Evolutionary conservation across 495 filamentous ascomycete genomes (phyloP).

Genomic region (Lentithecium fluviatile): DNA sequence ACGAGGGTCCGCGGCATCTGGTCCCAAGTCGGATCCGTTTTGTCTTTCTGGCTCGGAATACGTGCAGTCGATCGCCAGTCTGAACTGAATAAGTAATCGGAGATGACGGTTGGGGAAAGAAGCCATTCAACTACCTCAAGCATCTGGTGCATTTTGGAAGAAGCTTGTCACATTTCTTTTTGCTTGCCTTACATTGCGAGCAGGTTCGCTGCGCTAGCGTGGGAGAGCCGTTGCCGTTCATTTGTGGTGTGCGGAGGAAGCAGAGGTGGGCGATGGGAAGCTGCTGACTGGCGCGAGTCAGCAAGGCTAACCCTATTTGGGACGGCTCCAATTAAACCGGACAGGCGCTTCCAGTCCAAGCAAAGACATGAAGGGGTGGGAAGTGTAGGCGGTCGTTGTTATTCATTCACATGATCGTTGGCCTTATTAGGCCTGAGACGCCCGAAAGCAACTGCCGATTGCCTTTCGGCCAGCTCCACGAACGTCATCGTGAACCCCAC

Average conservation of each 20-base stretch:
- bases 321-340: no score
- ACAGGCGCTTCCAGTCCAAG: no score
- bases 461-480: no score
- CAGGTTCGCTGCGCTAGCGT: constrained; percentile 2
- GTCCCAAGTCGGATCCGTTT: not conserved
- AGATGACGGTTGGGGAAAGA: not conserved
- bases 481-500: not conserved
- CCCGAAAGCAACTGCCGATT: not conserved
- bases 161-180: constrained; percentile 25
- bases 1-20: not conserved
- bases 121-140: constrained; percentile 6
- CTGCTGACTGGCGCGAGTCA: no score
- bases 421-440: no score
- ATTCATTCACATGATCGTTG: no score
- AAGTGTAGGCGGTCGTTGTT: no score
- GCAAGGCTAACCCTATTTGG: no score
- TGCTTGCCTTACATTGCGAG: constrained; percentile 12
- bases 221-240: not conserved
- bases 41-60: not conserved
- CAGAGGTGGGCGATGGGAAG: no score
- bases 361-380: no score
- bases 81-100: not conserved
- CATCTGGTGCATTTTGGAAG: constrained; percentile 8
- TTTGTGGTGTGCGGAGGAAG: not conserved
- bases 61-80: constrained; percentile 11